A percentile compares a stretch with the other conserved stretches of the same genome.
phyloP scores from a whole-genome alignment of 768 basidiomycete genomes.

The Coprinellus micaceus region DNA sequence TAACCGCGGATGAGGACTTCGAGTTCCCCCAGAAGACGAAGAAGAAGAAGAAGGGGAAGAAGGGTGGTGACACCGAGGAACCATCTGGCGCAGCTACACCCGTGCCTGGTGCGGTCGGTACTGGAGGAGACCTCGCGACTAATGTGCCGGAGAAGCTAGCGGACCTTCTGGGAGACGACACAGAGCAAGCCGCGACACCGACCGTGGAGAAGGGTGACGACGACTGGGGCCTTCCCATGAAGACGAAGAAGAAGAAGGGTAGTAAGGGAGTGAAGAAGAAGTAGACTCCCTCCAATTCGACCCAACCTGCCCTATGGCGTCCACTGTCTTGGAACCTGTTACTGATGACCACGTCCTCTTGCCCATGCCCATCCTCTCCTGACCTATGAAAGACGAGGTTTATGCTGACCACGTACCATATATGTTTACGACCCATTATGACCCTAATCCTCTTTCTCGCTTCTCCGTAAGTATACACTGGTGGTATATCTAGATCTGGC shows the following conservation, averaged over 20 bases:
- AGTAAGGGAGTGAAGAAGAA: neutral
- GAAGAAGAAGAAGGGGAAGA: neutral
- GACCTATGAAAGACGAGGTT: too few species aligned
- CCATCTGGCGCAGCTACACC: neutral
- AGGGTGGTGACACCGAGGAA: neutral
- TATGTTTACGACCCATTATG: too few species aligned
- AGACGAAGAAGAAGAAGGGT: constrained; percentile 6
- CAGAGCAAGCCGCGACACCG: neutral
- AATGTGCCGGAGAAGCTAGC: constrained; percentile 1
- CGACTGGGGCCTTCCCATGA: constrained; percentile 6
- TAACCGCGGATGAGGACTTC: neutral
- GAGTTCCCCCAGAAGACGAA: neutral
- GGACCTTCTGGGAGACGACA: constrained; percentile 1
- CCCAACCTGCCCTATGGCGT: too few species aligned
- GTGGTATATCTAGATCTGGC: too few species aligned
- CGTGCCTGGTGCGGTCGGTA: neutral
- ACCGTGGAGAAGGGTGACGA: neutral
- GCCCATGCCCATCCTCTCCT: too few species aligned
- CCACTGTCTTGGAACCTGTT: too few species aligned
- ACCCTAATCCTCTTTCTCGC: too few species aligned
- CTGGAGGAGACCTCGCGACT: neutral
- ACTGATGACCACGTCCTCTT: too few species aligned
- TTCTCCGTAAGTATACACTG: too few species aligned
- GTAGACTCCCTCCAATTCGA: too few species aligned
- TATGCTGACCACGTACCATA: too few species aligned